Percentiles rank a stretch among this genome's conserved stretches.
Conservation (phyloP, 768 basidiomycete genomes). For the Boletales sp. region DNA sequence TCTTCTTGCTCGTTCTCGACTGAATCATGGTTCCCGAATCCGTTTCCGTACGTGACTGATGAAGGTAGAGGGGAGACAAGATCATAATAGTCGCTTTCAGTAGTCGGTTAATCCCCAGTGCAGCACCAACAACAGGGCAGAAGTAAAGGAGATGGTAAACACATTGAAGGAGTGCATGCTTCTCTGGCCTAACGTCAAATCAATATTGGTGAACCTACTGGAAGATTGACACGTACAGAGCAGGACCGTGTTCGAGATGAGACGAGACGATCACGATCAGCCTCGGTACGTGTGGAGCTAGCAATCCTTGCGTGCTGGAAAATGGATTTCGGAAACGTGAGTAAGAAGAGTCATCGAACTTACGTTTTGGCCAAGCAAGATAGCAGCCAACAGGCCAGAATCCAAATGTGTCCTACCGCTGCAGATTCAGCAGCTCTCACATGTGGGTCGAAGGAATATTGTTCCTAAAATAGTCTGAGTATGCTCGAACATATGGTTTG, state of each 20-base stretch:
- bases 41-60: slow-evolving; percentile 30
- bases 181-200: slow-evolving; percentile 31
- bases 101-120: slow-evolving; percentile 48
- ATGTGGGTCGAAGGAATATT: slow-evolving; percentile 47
- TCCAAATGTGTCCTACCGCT: slow-evolving; percentile 45
- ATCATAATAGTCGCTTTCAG: slow-evolving; percentile 49
- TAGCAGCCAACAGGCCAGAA: slow-evolving; percentile 50
- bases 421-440: slow-evolving; percentile 52
- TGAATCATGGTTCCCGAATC: slow-evolving; percentile 19
- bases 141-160: slow-evolving; percentile 40
- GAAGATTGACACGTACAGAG: slow-evolving; percentile 37
- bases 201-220: slow-evolving; percentile 1
- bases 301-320: slow-evolving; percentile 47
- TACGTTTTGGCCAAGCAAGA: slow-evolving; percentile 49
- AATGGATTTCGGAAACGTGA: not conserved
- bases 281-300: slow-evolving; percentile 54
- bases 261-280: slow-evolving; percentile 51
- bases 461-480: slow-evolving; percentile 35
- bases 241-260: slow-evolving; percentile 57
- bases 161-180: slow-evolving; percentile 43
- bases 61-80: slow-evolving; percentile 46
- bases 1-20: slow-evolving; percentile 62
- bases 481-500: not conserved
- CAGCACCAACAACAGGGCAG: slow-evolving; percentile 46
- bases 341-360: slow-evolving; percentile 10